Conservation (phyloP, 139 green algal genomes). For the Ettlia oleoabundans region DNA sequence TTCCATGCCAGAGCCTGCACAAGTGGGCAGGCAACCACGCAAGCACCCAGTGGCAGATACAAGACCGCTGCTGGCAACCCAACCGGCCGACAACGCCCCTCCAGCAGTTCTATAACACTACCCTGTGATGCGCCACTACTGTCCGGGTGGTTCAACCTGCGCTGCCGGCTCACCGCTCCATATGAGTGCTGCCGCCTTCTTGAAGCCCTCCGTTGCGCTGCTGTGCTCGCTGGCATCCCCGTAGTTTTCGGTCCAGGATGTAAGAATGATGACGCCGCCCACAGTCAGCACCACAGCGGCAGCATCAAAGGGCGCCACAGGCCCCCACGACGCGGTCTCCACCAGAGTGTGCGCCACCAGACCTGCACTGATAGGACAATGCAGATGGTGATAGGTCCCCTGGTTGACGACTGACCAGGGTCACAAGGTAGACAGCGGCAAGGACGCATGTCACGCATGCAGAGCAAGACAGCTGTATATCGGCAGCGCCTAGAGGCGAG, state of each 20-base stretch:
- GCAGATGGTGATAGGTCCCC: too few relatives aligned
- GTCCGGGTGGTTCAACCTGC: too few relatives aligned
- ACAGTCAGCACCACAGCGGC: conserved; percentile 79
- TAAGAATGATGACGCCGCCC: conserved; percentile 79
- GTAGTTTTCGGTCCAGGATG: conserved; percentile 96
- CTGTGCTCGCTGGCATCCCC: conserved; percentile 67
- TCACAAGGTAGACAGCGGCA: too few relatives aligned
- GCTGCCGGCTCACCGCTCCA: conserved; percentile 38
- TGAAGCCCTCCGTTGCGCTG: conserved; percentile 57
- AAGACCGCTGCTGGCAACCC: too few relatives aligned
- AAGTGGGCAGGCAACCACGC: too few relatives aligned
- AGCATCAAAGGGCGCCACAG: conserved; percentile 96
- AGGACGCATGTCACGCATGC: background rate
- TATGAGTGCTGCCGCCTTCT: conserved; percentile 63
- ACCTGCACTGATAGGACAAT: conserved; percentile 52
- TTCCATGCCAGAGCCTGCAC: background rate
- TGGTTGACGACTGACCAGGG: too few relatives aligned
- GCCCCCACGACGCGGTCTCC: conserved; percentile 74
- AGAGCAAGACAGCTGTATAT: too few relatives aligned
- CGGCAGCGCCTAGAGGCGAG: background rate
- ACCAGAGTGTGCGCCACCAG: conserved; percentile 92
- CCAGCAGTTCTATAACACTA: too few relatives aligned
- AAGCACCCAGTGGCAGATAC: too few relatives aligned
- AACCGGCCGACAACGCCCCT: too few relatives aligned
- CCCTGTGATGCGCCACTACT: too few relatives aligned